Base-by-base conservation (phyloP, 306 rosid species). In the Trichosanthes cucumerina region DNA sequence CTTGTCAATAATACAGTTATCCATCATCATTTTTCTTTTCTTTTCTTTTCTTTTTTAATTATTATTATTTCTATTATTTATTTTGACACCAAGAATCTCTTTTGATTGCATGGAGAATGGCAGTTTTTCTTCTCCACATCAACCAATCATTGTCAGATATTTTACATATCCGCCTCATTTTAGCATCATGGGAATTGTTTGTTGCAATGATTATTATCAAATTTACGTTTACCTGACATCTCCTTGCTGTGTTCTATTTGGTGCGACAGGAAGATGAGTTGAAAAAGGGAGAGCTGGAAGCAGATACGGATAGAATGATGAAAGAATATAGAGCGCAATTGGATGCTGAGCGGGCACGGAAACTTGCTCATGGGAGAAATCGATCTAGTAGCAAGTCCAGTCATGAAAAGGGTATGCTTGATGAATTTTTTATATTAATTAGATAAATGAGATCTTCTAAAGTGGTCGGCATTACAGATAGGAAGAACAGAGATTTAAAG, bases 291-390 rank as follows among this genome's bases (percentile, higher is more conserved):
- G 99, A 95, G 81, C 81, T 92, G 85, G 99, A 95, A 85, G 93
- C 93, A 69, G 99, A 92, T 83, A 92, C 92, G 1, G 97, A 95
- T 83, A 87, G 80, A 87, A 89, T 90, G 98, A 96, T 96, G 99
- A 88, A 96, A 84, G 99, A 96, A 77, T 92, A 92, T 87, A 84
- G 99, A 87, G 99, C 99, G 77, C 99, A 96, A 83, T 86, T 96
- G 81, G 99, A 92, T 88, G 96, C 97, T 19, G 99, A 96, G 83
- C 88, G 99, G 84, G 91, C 97, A 14, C 89, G 82, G 75, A 96
- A 92, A 81, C 99, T 96, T 80, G 85, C 97, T 78, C 96, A 92
- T 8, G 97, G 99, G 79, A 86, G 97, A 81, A 96, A 92, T 82
- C 92, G 89, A 76, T 90, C 99, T 18, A 78, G 89, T 83, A 84